Evolutionary conservation across 1,284 basidiomycete genomes (phyloP), one percentile per base, ranked within the genome.

Genomic region (Cystobasidium slooffiae): DNA sequence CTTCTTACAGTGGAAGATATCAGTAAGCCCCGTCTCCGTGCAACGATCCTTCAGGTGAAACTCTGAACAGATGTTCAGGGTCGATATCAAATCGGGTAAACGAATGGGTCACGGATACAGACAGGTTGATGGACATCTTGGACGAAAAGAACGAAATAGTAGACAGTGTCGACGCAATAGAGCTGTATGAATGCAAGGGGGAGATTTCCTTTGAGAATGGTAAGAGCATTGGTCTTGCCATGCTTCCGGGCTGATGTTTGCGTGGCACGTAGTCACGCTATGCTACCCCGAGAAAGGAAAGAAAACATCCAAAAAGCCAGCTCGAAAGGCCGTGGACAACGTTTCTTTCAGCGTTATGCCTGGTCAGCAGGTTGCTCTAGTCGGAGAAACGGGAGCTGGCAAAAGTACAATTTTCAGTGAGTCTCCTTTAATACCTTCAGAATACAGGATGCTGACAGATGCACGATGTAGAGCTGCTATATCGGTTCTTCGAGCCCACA

Each of bases 401-500:
- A 97, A 97, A 82, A 70, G 68, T 1, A 69, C 81, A 46, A 79
- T 75, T 12, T 61, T 75, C 49, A 62, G 68, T 72, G 64, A 64
- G 68, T 8, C 8, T 9, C 8, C 44, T n/a, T 39, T 12, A 10
- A 6, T n/a, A 31, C 4, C 12, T 31, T 31, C 20, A 10, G n/a
- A n/a, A n/a, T n/a, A n/a, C n/a, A n/a, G n/a, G n/a, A n/a, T n/a
- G n/a, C n/a, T n/a, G n/a, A n/a, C n/a, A 37, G 22, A 6, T 12
- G 9, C n/a, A n/a, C 4, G 22, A 39, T 70, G 20, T 9, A 72
- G 89, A 92, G 18, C 85, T 94, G 61, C 85, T 97, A 14, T 96
- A 92, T 82, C 87, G 93, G 58, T 94, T 97, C 84, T 95, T 95
- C 81, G 94, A 96, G 80, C 86, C 93, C 22, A 85, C 86, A 47